phyloP scores from a whole-genome alignment of 352 stramenopile species.

The Globisporangium middletonii region DNA sequence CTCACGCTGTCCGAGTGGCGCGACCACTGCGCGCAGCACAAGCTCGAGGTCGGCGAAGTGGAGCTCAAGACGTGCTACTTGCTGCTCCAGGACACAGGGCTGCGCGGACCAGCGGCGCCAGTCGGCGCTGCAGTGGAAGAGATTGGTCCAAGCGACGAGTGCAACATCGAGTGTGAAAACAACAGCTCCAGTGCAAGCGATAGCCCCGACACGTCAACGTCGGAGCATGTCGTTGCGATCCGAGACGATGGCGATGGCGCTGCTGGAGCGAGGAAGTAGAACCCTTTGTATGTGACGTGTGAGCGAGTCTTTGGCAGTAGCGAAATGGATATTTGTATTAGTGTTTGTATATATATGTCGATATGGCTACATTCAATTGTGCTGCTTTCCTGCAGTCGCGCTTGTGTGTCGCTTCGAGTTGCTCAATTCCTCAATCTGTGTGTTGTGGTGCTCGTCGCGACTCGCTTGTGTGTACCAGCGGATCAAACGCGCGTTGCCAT shows the following conservation, averaged over 20 bases:
- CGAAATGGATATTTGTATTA: no score
- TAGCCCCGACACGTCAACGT: background rate
- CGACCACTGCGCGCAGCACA: slow-evolving; percentile 29
- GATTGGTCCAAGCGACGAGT: background rate
- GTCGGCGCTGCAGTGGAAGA: background rate
- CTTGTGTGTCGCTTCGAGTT: no score
- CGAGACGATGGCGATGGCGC: background rate
- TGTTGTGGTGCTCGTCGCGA: no score
- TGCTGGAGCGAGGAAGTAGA: background rate
- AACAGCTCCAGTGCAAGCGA: background rate
- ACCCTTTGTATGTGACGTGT: no score
- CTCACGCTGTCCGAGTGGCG: slow-evolving; percentile 29
- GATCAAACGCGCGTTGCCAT: background rate
- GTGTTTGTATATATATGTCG: no score
- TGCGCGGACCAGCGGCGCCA: background rate
- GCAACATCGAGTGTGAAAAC: no score
- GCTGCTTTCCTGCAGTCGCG: no score
- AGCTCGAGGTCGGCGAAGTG: slow-evolving; percentile 14
- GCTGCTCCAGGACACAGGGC: slow-evolving; percentile 1
- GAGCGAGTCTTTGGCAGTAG: no score
- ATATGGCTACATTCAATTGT: no score
- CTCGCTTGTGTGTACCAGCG: background rate
- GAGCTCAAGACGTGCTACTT: slow-evolving; percentile 17
- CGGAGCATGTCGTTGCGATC: background rate
- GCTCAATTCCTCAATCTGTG: no score